Evolutionary conservation across 2,329 filamentous ascomycete species (phyloP).

Genomic region (Ophiostoma quercus): DNA sequence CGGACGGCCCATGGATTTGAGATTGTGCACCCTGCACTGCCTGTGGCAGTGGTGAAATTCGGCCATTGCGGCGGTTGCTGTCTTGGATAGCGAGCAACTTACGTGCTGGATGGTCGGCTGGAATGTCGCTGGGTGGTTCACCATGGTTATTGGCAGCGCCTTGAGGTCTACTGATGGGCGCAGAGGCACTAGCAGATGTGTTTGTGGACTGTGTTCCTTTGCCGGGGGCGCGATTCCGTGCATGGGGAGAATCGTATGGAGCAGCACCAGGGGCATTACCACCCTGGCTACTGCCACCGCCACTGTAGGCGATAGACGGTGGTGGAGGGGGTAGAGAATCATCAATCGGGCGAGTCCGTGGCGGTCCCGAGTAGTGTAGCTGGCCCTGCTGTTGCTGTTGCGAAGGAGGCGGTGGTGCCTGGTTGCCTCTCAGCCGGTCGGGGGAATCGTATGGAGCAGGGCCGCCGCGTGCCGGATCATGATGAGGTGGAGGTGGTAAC

Average conservation of each 20-base stretch:
- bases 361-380: constrained; percentile 26
- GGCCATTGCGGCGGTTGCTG: constrained; percentile 67
- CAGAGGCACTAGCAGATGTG: not conserved
- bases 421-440: constrained; percentile 43
- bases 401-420: constrained; percentile 20
- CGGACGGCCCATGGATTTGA: constrained; percentile 69
- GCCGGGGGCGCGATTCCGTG: not conserved
- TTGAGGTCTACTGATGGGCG: not conserved
- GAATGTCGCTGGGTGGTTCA: constrained; percentile 44
- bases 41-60: constrained; percentile 83
- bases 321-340: constrained; percentile 43
- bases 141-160: constrained; percentile 31
- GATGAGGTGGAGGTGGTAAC: constrained; percentile 34
- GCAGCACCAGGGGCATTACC: not conserved
- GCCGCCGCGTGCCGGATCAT: constrained; percentile 28
- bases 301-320: constrained; percentile 47
- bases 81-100: constrained; percentile 74
- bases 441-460: constrained; percentile 44
- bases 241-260: constrained; percentile 1
- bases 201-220: not conserved
- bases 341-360: constrained; percentile 41
- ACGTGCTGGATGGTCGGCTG: constrained; percentile 55
- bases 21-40: constrained; percentile 88
- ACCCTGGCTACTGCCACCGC: constrained; percentile 30
- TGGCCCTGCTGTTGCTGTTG: constrained; percentile 28